Conservation (phyloP, 108 stramenopile species). For the Cyclotella choctawhatcheeana region DNA sequence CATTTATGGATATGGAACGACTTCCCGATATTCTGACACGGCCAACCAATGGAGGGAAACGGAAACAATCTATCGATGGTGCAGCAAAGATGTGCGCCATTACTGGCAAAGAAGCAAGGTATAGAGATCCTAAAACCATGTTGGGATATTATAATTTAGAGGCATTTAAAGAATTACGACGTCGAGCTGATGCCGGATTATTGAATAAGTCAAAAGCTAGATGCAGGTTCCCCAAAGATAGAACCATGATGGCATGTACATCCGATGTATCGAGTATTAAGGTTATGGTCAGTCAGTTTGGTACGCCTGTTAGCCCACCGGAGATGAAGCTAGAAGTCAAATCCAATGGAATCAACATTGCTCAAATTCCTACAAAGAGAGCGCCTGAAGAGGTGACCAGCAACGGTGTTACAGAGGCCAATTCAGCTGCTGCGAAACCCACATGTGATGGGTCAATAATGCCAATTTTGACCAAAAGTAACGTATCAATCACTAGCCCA, state of each 20-base stretch:
- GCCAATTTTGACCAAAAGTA: no score
- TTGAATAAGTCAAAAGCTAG: slow-evolving; percentile 2
- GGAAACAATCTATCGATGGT: slow-evolving; percentile 15
- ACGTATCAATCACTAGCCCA: neutral
- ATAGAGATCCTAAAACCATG: slow-evolving; percentile 75
- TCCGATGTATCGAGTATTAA: neutral
- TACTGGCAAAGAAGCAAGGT: slow-evolving; percentile 79
- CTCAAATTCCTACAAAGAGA: slow-evolving; percentile 5
- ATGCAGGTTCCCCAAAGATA: neutral
- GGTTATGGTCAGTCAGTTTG: slow-evolving; percentile 15
- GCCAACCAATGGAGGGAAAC: no score
- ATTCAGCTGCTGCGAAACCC: neutral
- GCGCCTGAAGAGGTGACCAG: neutral
- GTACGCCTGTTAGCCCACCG: slow-evolving; percentile 9
- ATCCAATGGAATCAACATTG: neutral
- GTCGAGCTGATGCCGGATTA: slow-evolving; percentile 67
- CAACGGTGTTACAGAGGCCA: neutral
- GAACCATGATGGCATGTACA: neutral
- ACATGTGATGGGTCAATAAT: neutral
- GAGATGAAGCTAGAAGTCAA: neutral
- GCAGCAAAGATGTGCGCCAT: no score
- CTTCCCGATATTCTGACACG: slow-evolving; percentile 75
- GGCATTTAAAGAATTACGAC: slow-evolving; percentile 77
- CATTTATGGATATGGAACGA: slow-evolving; percentile 86
- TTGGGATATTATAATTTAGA: slow-evolving; percentile 67